Evolutionary conservation across 2,329 filamentous ascomycete species (phyloP).

Genomic region (Rhinocladiella mackenziei): DNA sequence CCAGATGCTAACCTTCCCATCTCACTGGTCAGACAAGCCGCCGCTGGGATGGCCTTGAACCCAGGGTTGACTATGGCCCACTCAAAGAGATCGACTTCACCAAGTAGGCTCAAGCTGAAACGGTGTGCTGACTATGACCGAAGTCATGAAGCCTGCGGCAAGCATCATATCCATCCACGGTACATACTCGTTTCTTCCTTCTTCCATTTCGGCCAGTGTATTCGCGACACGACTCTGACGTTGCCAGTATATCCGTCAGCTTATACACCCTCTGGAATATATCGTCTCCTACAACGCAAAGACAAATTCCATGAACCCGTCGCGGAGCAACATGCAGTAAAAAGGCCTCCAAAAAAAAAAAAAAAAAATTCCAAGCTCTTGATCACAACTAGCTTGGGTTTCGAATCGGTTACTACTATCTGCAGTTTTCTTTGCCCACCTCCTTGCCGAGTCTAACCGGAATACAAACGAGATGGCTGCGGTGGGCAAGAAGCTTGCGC

Average conservation of each 20-base stretch:
- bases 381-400: background rate
- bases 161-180: background rate
- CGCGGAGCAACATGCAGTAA: constrained; percentile 10
- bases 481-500: constrained; percentile 8
- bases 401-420: background rate
- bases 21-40: constrained; percentile 24
- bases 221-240: constrained; percentile 2
- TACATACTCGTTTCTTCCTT: background rate
- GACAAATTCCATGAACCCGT: constrained; percentile 1
- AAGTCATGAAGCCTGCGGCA: constrained; percentile 12
- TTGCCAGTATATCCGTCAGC: constrained; percentile 3
- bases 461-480: background rate
- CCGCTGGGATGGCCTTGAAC: constrained; percentile 10
- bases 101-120: constrained; percentile 23
- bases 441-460: background rate
- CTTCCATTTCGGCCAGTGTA: background rate
- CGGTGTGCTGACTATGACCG: constrained; percentile 19
- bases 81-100: constrained; percentile 16
- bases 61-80: constrained; percentile 10
- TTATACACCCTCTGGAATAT: background rate
- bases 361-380: background rate
- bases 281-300: background rate
- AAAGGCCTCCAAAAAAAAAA: too few relatives aligned
- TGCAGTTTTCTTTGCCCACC: background rate
- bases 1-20: constrained; percentile 16